These are phyloP conservation scores for Fragaria ananassa DNA, from an alignment of 306 rosid genomes.

Conservation along the genomic window DNA sequence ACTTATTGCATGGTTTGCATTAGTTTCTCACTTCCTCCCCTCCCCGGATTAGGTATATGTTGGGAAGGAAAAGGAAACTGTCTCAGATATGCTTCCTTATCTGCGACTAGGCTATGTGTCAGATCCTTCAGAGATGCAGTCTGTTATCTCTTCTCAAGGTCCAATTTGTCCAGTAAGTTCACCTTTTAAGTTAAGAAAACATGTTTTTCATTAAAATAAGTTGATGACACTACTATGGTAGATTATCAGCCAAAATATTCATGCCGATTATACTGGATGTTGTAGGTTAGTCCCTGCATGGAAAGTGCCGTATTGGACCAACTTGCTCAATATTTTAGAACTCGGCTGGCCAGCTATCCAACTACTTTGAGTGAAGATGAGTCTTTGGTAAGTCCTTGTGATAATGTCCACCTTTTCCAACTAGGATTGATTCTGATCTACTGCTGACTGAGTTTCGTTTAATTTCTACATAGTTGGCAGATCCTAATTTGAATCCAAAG, in stretches of 20 bases:
- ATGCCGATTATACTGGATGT: constrained; percentile 18
- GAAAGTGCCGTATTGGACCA: constrained; percentile 91
- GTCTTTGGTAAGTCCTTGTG: constrained; percentile 47
- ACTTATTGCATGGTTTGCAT: constrained; percentile 5
- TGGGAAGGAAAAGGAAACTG: constrained; percentile 85
- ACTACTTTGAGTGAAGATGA: constrained; percentile 87
- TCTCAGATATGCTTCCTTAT: constrained; percentile 83
- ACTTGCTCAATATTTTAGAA: constrained; percentile 69
- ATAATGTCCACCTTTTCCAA: constrained; percentile 30
- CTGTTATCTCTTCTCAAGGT: constrained; percentile 95
- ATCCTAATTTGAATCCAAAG: constrained; percentile 66
- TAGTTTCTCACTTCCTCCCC: constrained; percentile 19
- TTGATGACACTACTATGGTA: neutral
- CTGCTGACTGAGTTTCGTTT: constrained; percentile 17
- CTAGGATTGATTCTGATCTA: neutral
- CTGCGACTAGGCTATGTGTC: constrained; percentile 89
- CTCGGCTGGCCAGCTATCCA: constrained; percentile 82
- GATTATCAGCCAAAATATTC: neutral
- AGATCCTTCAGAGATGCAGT: constrained; percentile 92
- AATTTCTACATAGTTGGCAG: constrained; percentile 54
- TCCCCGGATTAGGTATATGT: constrained; percentile 49
- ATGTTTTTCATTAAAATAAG: neutral
- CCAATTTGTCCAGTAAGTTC: constrained; percentile 90
- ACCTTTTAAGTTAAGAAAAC: neutral
- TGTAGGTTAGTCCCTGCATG: constrained; percentile 89